Base-by-base conservation (phyloP, 2,329 filamentous ascomycete species). In the Didymosphaeria variabile region DNA sequence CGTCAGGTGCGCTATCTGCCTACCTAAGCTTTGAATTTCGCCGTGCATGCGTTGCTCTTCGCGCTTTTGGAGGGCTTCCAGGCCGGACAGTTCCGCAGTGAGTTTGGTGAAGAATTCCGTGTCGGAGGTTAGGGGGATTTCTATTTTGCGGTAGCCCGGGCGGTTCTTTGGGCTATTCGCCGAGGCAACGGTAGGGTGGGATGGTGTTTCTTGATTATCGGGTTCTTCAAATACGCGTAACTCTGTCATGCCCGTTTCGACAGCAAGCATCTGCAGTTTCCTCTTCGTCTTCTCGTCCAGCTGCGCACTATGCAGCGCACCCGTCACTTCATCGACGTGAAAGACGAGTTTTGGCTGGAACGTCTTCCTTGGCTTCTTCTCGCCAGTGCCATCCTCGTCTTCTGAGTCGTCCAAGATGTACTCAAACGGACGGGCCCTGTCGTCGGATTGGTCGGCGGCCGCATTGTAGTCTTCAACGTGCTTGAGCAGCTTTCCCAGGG, bases 51-150 rank as follows among this genome's bases (percentile, higher is more conserved):
- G 83, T 60, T 83, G 80, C 68, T 90, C 85, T 73, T 96, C 91
- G 46, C 85, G 79, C 40, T 83, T 81, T 64, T 94, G 91, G 3
- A 96, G 81, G 0, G 81, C 81, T 65, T 92, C 91, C 3, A 97
- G 81, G 47, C 86, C 86, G 23, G 84, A 85, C 17, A 96, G 85
- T 72, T 94, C 91, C 46, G 83, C 86, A 69, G 91, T 88, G 8
- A 97, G 84, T 44, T 91, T 87, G 31, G 87, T 85, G 76, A 97
- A 96, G 77, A 97, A 97, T 72, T 93, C 87, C 21, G 85, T 84
- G 71, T 95, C 92, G 26, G 92, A 92, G 1, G 87, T 87, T 2
- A 97, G 81, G 19, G 92, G 90, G 7, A 97, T 86, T 73, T 94
- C 89, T n/a, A 96, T 82, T 60, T 77, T 79, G 26, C 80, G 77